Percentiles rank a stretch among this genome's conserved stretches.
Conservation (phyloP, 169 alveolate genomes). For the Plasmodium knowlesi region DNA sequence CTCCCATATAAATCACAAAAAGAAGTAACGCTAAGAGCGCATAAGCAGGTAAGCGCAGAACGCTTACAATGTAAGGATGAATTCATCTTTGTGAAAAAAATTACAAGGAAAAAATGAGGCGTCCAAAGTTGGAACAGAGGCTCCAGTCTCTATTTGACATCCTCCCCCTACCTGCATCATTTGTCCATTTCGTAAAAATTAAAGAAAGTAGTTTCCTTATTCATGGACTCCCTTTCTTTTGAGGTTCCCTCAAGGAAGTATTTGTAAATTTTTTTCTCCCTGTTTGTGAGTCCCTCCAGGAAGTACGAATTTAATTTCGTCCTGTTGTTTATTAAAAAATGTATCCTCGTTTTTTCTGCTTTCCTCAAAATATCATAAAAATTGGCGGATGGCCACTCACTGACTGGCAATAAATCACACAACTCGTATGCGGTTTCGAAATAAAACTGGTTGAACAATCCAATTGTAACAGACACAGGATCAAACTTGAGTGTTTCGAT, state of each 20-base stretch:
- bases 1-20: background rate
- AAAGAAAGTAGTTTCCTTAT: constrained; percentile 54
- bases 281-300: constrained; percentile 73
- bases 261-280: constrained; percentile 71
- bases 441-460: constrained; percentile 69
- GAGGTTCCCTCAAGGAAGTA: constrained; percentile 73
- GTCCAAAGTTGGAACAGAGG: background rate
- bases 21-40: background rate
- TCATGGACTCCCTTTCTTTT: constrained; percentile 60
- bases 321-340: constrained; percentile 60
- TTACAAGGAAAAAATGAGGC: background rate
- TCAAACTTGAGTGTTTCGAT: constrained; percentile 68
- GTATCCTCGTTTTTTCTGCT: constrained; percentile 74
- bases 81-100: background rate
- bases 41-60: background rate
- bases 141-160: background rate
- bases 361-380: constrained; percentile 70
- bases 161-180: constrained; percentile 4
- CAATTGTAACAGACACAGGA: constrained; percentile 71
- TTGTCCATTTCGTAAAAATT: constrained; percentile 66
- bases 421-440: constrained; percentile 74
- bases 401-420: constrained; percentile 59
- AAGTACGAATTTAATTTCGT: constrained; percentile 70
- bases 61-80: background rate
- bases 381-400: constrained; percentile 73